phyloP scores from a whole-genome alignment of 2,329 filamentous ascomycete genomes.

The Intubia oerlemansii region DNA sequence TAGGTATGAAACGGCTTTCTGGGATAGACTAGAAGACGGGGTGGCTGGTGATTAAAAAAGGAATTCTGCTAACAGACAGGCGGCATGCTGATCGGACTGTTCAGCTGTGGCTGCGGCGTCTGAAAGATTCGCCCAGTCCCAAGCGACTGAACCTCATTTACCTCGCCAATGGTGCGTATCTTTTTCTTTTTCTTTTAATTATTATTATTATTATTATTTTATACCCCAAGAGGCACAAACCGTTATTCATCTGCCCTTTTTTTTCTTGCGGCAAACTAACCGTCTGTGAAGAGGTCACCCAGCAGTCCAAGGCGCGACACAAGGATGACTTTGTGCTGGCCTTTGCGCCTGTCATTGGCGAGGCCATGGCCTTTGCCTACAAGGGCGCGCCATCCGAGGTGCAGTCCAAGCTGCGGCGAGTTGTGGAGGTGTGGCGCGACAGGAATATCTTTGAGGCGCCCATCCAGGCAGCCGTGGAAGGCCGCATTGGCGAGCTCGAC shows the following conservation, averaged over 20 bases:
- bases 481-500: conserved; percentile 51
- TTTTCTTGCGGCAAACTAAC: too few relatives aligned
- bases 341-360: conserved; percentile 78
- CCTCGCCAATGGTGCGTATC: conserved; percentile 63
- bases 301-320: conserved; percentile 81
- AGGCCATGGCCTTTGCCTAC: conserved; percentile 79
- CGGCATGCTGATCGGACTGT: conserved; percentile 84
- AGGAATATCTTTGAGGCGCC: conserved; percentile 63
- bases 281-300: conserved; percentile 77
- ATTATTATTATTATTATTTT: too few relatives aligned
- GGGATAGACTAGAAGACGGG: too few relatives aligned
- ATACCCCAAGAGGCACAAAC: too few relatives aligned
- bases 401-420: conserved; percentile 68
- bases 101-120: conserved; percentile 71
- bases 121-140: conserved; percentile 69
- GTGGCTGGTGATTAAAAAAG: too few relatives aligned
- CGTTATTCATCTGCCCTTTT: too few relatives aligned
- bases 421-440: conserved; percentile 87
- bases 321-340: conserved; percentile 86
- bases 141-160: conserved; percentile 86
- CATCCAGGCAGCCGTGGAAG: conserved; percentile 64
- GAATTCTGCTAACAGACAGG: conserved; percentile 21
- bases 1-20: conserved; percentile 35
- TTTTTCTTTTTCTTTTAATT: too few relatives aligned
- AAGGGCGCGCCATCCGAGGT: conserved; percentile 72